These are phyloP conservation scores for Gilbertella persicaria DNA, from an alignment of 371 early-diverging fungal species.

Conservation along the genomic window DNA sequence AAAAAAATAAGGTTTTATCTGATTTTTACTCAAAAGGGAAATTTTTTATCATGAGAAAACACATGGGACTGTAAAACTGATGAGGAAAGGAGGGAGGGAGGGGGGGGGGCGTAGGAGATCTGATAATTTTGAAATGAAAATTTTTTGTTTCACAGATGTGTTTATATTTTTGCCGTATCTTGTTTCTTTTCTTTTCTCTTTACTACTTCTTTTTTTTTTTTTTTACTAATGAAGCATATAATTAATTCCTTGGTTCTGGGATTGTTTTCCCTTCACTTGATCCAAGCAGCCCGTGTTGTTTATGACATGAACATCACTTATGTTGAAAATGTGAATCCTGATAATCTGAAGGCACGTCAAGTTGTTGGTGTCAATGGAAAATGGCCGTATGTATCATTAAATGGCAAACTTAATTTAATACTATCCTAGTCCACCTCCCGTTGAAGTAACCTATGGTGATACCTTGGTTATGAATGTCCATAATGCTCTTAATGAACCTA, in stretches of 20 bases:
- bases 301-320: constrained; percentile 75
- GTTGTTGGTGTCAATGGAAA: constrained; percentile 74
- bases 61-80: too few relatives aligned
- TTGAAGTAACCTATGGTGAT: constrained; percentile 50
- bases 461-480: constrained; percentile 58
- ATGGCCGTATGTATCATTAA: constrained; percentile 64
- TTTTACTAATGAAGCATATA: neutral
- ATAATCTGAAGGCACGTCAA: constrained; percentile 60
- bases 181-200: constrained; percentile 7
- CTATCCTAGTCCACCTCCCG: constrained; percentile 59
- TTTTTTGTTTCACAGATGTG: too few relatives aligned
- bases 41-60: too few relatives aligned
- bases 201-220: constrained; percentile 3
- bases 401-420: constrained; percentile 29
- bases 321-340: constrained; percentile 62
- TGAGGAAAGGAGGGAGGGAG: too few relatives aligned
- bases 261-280: constrained; percentile 30
- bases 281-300: constrained; percentile 56
- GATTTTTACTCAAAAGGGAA: too few relatives aligned
- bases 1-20: too few relatives aligned
- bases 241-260: neutral
- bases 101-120: too few relatives aligned
- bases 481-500: constrained; percentile 55
- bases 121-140: neutral
- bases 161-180: neutral